Conservation (phyloP, 2,329 filamentous ascomycete genomes). For the Sarocladium brachiariae region DNA sequence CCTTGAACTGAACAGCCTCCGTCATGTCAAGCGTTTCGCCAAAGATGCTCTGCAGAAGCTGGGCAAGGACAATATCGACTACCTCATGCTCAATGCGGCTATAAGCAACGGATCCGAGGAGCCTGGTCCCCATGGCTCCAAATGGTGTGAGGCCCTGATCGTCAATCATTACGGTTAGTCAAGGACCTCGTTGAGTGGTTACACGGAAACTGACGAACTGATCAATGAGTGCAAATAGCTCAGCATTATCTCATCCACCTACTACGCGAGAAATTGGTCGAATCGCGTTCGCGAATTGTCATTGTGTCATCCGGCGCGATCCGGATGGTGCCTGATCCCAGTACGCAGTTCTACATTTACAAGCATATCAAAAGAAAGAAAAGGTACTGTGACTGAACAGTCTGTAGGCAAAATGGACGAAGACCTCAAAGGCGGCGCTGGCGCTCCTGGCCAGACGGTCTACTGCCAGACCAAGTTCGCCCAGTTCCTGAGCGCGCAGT, state of each 20-base stretch:
- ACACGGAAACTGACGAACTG: neutral
- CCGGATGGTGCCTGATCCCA: conserved; percentile 29
- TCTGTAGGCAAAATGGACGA: conserved; percentile 28
- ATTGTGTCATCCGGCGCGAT: conserved; percentile 45
- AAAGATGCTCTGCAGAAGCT: conserved; percentile 34
- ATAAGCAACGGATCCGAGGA: conserved; percentile 29
- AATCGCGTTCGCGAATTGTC: conserved; percentile 39
- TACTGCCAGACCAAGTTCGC: conserved; percentile 44
- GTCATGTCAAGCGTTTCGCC: conserved; percentile 39
- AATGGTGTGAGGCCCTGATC: conserved; percentile 43
- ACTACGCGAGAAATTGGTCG: conserved; percentile 38
- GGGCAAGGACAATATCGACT: conserved; percentile 36
- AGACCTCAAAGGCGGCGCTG: conserved; percentile 33
- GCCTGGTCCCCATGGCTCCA: conserved; percentile 31
- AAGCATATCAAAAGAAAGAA: too few relatives aligned
- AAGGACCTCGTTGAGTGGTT: neutral
- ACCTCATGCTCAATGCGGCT: conserved; percentile 43
- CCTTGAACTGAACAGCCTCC: conserved; percentile 39
- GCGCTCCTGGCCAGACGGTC: conserved; percentile 19
- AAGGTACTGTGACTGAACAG: too few relatives aligned
- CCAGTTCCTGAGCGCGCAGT: conserved; percentile 44
- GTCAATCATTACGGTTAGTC: conserved; percentile 47
- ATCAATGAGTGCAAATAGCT: too few relatives aligned
- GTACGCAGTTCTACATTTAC: neutral
- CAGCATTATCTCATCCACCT: conserved; percentile 48